These are phyloP conservation scores for Solanum ossicruentum DNA, from an alignment of 257 asterid genomes.

Conservation along the genomic window DNA sequence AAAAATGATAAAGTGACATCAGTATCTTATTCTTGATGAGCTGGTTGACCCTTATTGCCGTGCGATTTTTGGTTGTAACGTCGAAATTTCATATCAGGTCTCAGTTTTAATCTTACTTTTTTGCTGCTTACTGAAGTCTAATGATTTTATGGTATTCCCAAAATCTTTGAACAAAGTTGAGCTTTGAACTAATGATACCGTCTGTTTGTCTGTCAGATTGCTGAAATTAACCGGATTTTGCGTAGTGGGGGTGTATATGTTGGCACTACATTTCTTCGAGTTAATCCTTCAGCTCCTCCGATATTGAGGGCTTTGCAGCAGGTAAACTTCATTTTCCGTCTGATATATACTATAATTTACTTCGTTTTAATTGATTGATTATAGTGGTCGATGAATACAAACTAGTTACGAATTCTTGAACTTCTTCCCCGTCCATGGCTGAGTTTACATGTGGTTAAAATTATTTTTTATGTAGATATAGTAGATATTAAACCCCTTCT, in stretches of 20 bases:
- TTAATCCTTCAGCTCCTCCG: constrained; percentile 54
- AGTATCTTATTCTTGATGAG: background rate
- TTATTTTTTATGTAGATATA: no score
- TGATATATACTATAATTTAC: background rate
- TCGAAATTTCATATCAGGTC: background rate
- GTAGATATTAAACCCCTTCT: no score
- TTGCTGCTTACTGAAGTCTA: background rate
- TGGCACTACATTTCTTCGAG: constrained; percentile 81
- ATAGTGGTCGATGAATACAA: background rate
- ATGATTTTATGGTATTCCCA: background rate
- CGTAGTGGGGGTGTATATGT: constrained; percentile 85
- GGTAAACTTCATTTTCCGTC: constrained; percentile 19
- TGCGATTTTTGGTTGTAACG: background rate
- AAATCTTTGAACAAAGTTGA: background rate
- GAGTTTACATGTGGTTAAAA: background rate
- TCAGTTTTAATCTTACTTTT: background rate
- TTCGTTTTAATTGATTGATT: background rate
- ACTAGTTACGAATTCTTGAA: background rate
- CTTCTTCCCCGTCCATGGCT: background rate
- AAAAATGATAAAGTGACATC: background rate
- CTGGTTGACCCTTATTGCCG: background rate
- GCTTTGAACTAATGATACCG: background rate
- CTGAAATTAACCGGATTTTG: constrained; percentile 79
- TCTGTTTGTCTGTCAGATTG: constrained; percentile 37
- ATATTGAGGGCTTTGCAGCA: constrained; percentile 53